These are phyloP conservation scores for Penicillium riverlandense DNA, from an alignment of 495 filamentous ascomycete genomes.

Conservation along the genomic window DNA sequence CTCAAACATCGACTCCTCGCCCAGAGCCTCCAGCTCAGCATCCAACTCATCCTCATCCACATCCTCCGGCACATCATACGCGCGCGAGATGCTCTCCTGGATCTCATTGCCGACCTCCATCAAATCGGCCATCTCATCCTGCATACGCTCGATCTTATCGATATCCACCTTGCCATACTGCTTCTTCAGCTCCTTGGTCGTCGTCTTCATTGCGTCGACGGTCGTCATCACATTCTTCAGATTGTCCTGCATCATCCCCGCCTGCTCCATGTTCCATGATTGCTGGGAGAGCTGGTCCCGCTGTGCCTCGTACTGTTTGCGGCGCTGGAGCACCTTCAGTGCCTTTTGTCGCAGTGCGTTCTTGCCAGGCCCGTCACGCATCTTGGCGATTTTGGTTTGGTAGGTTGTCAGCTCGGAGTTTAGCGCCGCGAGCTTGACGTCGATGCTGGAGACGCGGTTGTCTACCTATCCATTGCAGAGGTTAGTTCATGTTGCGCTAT, in stretches of 20 bases:
- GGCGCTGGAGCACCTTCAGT: slow-evolving; percentile 89
- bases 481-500: slow-evolving; percentile 3
- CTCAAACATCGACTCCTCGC: slow-evolving; percentile 79
- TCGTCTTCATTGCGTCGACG: slow-evolving; percentile 93
- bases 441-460: slow-evolving; percentile 76
- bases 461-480: slow-evolving; percentile 52
- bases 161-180: slow-evolving; percentile 97
- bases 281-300: slow-evolving; percentile 92
- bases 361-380: slow-evolving; percentile 96
- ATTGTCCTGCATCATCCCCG: slow-evolving; percentile 98
- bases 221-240: slow-evolving; percentile 98
- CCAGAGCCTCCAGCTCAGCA: slow-evolving; percentile 90
- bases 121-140: slow-evolving; percentile 98
- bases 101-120: slow-evolving; percentile 99
- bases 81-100: slow-evolving; percentile 86
- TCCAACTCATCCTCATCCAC: slow-evolving; percentile 97
- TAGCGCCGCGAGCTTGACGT: slow-evolving; percentile 88
- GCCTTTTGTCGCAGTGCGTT: slow-evolving; percentile 89
- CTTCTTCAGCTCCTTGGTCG: slow-evolving; percentile 86
- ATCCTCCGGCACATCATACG: slow-evolving; percentile 95
- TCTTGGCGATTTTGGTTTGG: slow-evolving; percentile 81
- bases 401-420: slow-evolving; percentile 87
- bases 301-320: slow-evolving; percentile 91
- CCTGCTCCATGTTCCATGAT: slow-evolving; percentile 99
- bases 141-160: slow-evolving; percentile 94